These are phyloP conservation scores for Microsporum canis DNA, from an alignment of 2,329 filamentous ascomycete genomes.

Conservation along the genomic window DNA sequence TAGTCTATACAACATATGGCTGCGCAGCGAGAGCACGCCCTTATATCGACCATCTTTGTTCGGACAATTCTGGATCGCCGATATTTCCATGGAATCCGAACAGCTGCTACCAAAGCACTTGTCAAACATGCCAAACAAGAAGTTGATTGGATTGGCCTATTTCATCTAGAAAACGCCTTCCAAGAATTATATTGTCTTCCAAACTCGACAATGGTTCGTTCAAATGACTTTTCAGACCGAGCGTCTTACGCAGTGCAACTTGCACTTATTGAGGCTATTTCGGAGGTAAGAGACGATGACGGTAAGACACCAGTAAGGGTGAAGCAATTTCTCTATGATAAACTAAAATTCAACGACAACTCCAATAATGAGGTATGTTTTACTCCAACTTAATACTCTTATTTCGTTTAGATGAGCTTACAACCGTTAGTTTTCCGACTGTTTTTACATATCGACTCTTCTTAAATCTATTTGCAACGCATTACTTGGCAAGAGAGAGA, in stretches of 20 bases:
- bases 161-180: constrained; percentile 76
- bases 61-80: constrained; percentile 82
- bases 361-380: constrained; percentile 55
- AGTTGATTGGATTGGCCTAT: constrained; percentile 64
- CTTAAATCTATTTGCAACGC: constrained; percentile 53
- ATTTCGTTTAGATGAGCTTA: neutral
- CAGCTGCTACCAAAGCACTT: constrained; percentile 69
- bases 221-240: constrained; percentile 86
- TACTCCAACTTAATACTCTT: neutral
- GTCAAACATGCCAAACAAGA: constrained; percentile 63
- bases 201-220: constrained; percentile 63
- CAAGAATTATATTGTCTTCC: constrained; percentile 78
- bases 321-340: constrained; percentile 75
- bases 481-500: constrained; percentile 36
- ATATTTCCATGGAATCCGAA: constrained; percentile 88
- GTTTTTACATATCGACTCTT: constrained; percentile 73
- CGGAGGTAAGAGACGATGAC: constrained; percentile 60
- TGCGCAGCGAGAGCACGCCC: constrained; percentile 55
- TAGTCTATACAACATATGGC: constrained; percentile 63
- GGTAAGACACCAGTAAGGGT: constrained; percentile 69
- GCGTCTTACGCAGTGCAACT: constrained; percentile 74
- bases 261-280: constrained; percentile 69
- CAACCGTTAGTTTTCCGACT: constrained; percentile 60
- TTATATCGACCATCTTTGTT: constrained; percentile 79
- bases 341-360: constrained; percentile 90